phyloP scores from a whole-genome alignment of 2,329 filamentous ascomycete genomes.

The Cadophora luteo-olivacea region DNA sequence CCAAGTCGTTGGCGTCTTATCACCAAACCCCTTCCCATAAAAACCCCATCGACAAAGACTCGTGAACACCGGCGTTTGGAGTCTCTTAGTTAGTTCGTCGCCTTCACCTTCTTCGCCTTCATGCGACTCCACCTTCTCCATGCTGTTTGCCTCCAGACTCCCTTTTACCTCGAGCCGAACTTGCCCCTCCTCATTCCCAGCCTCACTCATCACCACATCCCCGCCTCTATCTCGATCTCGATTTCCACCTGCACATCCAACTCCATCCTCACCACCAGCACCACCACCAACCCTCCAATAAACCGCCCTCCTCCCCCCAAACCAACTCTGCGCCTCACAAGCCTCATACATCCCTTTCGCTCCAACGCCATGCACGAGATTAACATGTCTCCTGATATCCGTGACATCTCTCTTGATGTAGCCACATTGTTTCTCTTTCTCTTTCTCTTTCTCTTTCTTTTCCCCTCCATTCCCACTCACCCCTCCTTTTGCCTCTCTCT shows the following conservation, averaged over 20 bases:
- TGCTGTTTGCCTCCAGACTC: not conserved
- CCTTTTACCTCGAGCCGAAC: not conserved
- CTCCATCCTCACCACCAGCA: too few relatives aligned
- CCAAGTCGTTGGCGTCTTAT: conserved; percentile 26
- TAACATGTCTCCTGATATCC: conserved; percentile 35
- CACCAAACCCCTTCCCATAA: conserved; percentile 28
- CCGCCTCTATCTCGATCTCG: not conserved
- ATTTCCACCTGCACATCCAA: not conserved
- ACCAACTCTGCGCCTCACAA: conserved; percentile 33
- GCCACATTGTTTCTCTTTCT: conserved; percentile 21
- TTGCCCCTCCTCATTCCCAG: not conserved
- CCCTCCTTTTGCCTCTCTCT: not conserved
- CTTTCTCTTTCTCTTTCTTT: not conserved
- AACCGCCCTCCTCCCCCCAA: conserved; percentile 31
- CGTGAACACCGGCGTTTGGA: not conserved
- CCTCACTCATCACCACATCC: not conserved
- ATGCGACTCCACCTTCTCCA: not conserved
- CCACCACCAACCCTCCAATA: conserved; percentile 29
- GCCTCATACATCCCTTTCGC: conserved; percentile 29
- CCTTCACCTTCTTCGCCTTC: not conserved
- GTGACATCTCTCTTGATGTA: conserved; percentile 34
- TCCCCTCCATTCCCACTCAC: not conserved
- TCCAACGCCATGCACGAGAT: conserved; percentile 28
- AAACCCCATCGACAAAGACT: conserved; percentile 29
- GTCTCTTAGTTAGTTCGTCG: not conserved